A percentile compares a stretch with the other conserved stretches of the same genome.
Conservation (phyloP, 2,329 filamentous ascomycete species). For the Claviceps sp. region DNA sequence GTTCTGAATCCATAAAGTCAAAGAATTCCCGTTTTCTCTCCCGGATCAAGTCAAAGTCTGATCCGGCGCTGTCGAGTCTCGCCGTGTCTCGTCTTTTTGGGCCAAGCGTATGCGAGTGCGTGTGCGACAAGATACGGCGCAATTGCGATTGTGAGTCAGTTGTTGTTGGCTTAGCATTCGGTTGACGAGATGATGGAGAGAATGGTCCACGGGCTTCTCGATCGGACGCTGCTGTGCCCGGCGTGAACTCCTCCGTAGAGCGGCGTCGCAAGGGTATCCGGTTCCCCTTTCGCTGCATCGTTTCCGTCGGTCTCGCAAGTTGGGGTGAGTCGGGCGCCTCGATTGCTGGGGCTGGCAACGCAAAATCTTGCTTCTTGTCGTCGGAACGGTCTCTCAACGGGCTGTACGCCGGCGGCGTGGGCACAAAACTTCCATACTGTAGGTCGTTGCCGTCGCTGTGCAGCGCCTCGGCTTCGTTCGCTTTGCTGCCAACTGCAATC, state of each 20-base stretch:
- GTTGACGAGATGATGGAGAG: conserved; percentile 9
- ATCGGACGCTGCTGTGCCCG: conserved; percentile 9
- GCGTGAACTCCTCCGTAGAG: conserved; percentile 15
- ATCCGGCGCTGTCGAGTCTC: conserved; percentile 28
- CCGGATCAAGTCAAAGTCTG: conserved; percentile 48
- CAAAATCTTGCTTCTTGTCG: conserved; percentile 25
- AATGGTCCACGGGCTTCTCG: neutral
- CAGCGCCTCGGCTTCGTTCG: conserved; percentile 3
- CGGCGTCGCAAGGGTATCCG: conserved; percentile 23
- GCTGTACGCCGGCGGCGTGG: conserved; percentile 25
- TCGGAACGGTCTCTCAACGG: conserved; percentile 5
- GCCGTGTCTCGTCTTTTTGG: conserved; percentile 7
- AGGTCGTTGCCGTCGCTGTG: conserved; percentile 22
- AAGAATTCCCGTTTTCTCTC: conserved; percentile 76
- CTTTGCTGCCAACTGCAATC: neutral
- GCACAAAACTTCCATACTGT: conserved; percentile 41
- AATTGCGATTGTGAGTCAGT: conserved; percentile 17
- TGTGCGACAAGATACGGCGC: conserved; percentile 23
- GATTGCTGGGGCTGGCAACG: conserved; percentile 41
- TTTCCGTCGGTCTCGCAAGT: conserved; percentile 9
- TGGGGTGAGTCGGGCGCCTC: conserved; percentile 19
- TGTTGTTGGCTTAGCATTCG: conserved; percentile 2
- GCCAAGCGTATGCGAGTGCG: conserved; percentile 1
- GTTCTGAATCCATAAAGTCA: conserved; percentile 65
- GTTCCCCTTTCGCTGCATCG: conserved; percentile 9